Base-by-base conservation (phyloP, 78 protist genomes). In the Dictyostelium discoideum region DNA sequence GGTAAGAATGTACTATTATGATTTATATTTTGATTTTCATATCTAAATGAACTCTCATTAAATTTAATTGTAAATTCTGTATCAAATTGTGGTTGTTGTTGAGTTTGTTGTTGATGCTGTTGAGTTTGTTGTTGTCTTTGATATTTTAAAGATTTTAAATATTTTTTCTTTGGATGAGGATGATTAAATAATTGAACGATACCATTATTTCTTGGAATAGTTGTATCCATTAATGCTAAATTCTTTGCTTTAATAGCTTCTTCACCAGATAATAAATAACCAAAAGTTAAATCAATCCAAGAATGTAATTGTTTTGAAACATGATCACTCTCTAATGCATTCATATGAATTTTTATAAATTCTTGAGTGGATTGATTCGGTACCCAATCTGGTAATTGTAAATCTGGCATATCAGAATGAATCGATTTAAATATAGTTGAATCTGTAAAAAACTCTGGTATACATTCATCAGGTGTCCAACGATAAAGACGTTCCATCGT, bases 271-370 rank as follows among this genome's bases (percentile, higher is more conserved):
- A 98, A 99, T 40, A 95, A 80, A 85, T 46, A 82, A 50, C 99
- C 99, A 87, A 99, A 99, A 72, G 97, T 95, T 67, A 99, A 96
- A 85, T 99, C 99, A 29, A 99, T 97, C 99, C 99, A 99, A n/a
- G 67, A 11, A 79, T 98, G 98, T 86, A 99, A 87, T 32, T 96
- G 74, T 29, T 22, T 84, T 1, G 98, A 81, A n/a, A 99, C 99
- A 79, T 92, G 80, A 9, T 90, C 98, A 5, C 92, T 57, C 89
- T 99, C 99, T 24, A 99, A 93, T 37, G 92, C 50, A 73, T 96
- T 97, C 92, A 99, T 97, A 85, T 96, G 92, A 14, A 48, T 97
- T 3, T 97, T n/a, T 40, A 99, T 99, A 84, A 94, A 90, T 9
- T 83, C 97, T 7, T 92, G 92, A 85, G 97, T 98, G 24, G 99